A percentile compares a stretch with the other conserved stretches of the same genome.
These are phyloP conservation scores for Cunninghamia lanceolata DNA, from an alignment of 75 land plant genomes.

Conservation along the genomic window DNA sequence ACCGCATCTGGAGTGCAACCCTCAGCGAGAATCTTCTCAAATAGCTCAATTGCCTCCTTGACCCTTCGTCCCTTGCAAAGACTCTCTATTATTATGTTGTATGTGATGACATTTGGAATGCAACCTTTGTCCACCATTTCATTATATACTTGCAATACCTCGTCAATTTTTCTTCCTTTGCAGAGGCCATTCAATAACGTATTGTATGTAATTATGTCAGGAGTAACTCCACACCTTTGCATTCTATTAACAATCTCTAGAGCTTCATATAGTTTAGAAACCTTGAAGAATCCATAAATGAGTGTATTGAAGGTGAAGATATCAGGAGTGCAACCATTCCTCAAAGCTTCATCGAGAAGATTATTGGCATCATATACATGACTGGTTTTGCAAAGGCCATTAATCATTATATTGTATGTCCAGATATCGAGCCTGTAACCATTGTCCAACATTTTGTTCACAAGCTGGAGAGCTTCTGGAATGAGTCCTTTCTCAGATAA, in stretches of 20 bases:
- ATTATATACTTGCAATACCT: constrained; percentile 42
- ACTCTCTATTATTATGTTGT: constrained; percentile 58
- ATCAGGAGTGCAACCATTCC: constrained; percentile 53
- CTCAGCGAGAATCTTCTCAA: constrained; percentile 38
- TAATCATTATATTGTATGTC: constrained; percentile 65
- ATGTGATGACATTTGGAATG: constrained; percentile 57
- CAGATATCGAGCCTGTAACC: constrained; percentile 57
- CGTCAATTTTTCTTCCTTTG: constrained; percentile 46
- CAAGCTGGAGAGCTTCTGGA: constrained; percentile 47
- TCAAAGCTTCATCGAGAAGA: constrained; percentile 48
- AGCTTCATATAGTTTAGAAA: constrained; percentile 46
- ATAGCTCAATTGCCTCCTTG: constrained; percentile 43
- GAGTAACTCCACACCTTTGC: constrained; percentile 47
- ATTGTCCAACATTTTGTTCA: constrained; percentile 57
- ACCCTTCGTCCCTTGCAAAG: constrained; percentile 48
- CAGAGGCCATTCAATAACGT: constrained; percentile 68
- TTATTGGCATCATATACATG: constrained; percentile 43
- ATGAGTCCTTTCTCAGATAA: constrained; percentile 50
- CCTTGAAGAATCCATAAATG: constrained; percentile 65
- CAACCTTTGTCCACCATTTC: constrained; percentile 55
- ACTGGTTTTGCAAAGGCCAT: constrained; percentile 65
- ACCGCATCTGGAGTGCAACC: constrained; percentile 60
- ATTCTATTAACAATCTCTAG: constrained; percentile 51
- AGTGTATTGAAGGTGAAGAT: constrained; percentile 61
- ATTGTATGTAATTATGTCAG: constrained; percentile 69